Base-by-base conservation (phyloP, 768 basidiomycete genomes). In the Collybiopsis confluens region DNA sequence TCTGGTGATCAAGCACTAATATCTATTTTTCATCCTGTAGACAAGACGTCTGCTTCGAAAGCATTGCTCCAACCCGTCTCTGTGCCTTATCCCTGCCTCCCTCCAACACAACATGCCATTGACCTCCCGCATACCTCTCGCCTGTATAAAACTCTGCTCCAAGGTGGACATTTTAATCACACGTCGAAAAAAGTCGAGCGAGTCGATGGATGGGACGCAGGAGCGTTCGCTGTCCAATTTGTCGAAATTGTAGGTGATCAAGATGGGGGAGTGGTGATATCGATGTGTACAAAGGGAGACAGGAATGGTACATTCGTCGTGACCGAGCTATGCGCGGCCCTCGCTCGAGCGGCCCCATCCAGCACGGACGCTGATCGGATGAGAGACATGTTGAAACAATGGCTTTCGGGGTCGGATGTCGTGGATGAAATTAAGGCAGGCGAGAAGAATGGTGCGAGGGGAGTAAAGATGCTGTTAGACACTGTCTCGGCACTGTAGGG, bases 131-230 rank as follows among this genome's bases (percentile, higher is more conserved):
- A 92, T 61, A 81, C 86, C 0, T 86, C 90, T 2, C 79, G 94
- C 37, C 64, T 94, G 45, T 95, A 92, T 78, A 97, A 97, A 66
- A 84, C 83, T 5, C 81, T 97, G 5, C 76, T 97, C 1, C 92
- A 95, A 64, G 94, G 94, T 4, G 94, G 94, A 0, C 92, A 95
- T 64, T 97, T 85, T 69, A 84, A 82, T 56, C 85, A 83, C 28
- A 65, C 77, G 0, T 78, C 82, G 2, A 75, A 76, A 20, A 57
- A 76, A 2, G 72, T 95, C 35, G 77, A 79, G 28, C 75, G 67
- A 6, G 73, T 79, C 2, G 60, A 77, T 2, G 59, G 66, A 1
- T 92, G 86, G 76, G 81, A 85, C 18, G 71, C 85, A 0, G 63
- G 68, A 1, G 68, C 67, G 1, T 92, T 92, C 57, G 89, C 88